phyloP scores from a whole-genome alignment of 495 filamentous ascomycete species.

The Penicillium salamii region DNA sequence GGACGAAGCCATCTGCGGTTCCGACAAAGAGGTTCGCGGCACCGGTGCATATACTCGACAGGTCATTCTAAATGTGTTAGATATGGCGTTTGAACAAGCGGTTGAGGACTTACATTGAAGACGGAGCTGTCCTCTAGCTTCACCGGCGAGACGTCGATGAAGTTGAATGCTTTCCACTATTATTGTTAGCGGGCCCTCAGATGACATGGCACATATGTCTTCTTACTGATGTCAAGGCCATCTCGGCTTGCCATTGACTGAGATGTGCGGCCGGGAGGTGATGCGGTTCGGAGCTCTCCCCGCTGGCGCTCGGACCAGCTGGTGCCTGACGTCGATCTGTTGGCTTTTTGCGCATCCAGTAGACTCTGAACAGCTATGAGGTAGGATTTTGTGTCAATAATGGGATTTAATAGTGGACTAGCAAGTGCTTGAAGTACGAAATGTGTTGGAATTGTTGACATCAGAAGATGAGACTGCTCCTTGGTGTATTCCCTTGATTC shows the following conservation, averaged over 20 bases:
- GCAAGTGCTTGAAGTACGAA: too few species aligned
- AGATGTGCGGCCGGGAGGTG: conserved; percentile 13
- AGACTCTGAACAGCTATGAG: too few species aligned
- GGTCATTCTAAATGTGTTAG: conserved; percentile 50
- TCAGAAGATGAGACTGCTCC: too few species aligned
- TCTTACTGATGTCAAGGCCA: conserved; percentile 49
- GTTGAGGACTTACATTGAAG: conserved; percentile 55
- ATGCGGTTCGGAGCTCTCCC: conserved; percentile 22
- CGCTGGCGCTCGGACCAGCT: conserved; percentile 27
- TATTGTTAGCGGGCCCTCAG: neutral
- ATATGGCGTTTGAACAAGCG: conserved; percentile 14
- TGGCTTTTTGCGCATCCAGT: neutral
- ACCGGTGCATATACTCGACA: conserved; percentile 73
- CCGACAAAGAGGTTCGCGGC: conserved; percentile 90
- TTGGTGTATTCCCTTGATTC: too few species aligned
- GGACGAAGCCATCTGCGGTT: conserved; percentile 76
- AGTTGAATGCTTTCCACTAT: conserved; percentile 98
- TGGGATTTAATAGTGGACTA: too few species aligned
- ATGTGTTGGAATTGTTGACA: too few species aligned
- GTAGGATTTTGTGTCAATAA: too few species aligned
- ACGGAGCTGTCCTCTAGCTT: conserved; percentile 69
- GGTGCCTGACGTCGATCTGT: conserved; percentile 10
- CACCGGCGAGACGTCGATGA: conserved; percentile 91
- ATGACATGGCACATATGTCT: neutral
- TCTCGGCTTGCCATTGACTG: conserved; percentile 39